Percentiles rank a stretch among this genome's conserved stretches.
Conservation (phyloP, 805 yeast genomes). For the Ogataea siamensis region DNA sequence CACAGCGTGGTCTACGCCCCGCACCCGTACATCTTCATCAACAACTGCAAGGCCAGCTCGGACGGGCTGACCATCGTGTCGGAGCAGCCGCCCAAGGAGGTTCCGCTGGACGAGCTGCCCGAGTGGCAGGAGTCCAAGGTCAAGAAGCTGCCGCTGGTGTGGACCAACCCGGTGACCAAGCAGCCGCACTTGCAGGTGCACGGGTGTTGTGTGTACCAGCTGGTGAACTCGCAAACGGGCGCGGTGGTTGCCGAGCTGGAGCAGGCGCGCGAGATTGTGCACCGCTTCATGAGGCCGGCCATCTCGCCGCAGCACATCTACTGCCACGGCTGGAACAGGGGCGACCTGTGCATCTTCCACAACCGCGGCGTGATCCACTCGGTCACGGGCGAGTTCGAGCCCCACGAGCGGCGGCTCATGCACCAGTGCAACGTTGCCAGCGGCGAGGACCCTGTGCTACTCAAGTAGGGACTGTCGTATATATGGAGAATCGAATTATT, state of each 20-base stretch:
- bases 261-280: conserved; percentile 71
- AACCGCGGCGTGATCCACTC: conserved; percentile 92
- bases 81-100: conserved; percentile 63
- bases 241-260: conserved; percentile 60
- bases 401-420: conserved; percentile 80
- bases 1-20: conserved; percentile 90
- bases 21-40: conserved; percentile 84
- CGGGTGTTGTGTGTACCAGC: conserved; percentile 77
- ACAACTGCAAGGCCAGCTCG: conserved; percentile 75
- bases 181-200: conserved; percentile 83
- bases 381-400: conserved; percentile 83
- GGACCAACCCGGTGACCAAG: conserved; percentile 89
- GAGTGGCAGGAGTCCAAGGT: conserved; percentile 79
- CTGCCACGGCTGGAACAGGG: conserved; percentile 80
- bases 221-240: conserved; percentile 54
- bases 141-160: conserved; percentile 78
- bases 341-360: conserved; percentile 82
- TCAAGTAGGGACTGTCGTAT: conserved; percentile 11
- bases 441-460: conserved; percentile 59
- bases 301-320: conserved; percentile 71
- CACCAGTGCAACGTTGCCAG: conserved; percentile 93
- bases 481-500: conserved; percentile 1
- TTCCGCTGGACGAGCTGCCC: conserved; percentile 65
- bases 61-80: conserved; percentile 86
- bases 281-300: conserved; percentile 81